A percentile compares a stretch with the other conserved stretches of the same genome.
Evolutionary conservation across 805 yeast genomes (phyloP).

Genomic region (Maudiozyma barnettii): DNA sequence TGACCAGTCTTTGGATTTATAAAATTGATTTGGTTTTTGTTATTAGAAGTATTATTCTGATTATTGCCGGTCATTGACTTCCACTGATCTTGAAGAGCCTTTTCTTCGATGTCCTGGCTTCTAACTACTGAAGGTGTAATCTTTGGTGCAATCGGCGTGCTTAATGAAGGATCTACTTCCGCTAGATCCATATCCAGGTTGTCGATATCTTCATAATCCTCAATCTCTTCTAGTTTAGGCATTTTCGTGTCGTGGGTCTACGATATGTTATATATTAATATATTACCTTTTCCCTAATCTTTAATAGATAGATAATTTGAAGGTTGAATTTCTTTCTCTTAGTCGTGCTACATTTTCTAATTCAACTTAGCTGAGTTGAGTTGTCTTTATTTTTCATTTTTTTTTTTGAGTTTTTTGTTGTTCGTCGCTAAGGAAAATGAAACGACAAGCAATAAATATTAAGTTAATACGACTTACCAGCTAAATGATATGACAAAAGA

Average conservation of each 20-base stretch:
- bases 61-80: not conserved
- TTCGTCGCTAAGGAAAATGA: not conserved
- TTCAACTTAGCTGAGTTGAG: not conserved
- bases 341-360: not conserved
- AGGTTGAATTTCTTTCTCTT: not conserved
- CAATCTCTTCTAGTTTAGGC: slow-evolving; percentile 67
- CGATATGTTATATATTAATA: no score
- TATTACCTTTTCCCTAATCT: no score
- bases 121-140: slow-evolving; percentile 51
- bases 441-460: not conserved
- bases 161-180: slow-evolving; percentile 68
- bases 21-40: slow-evolving; percentile 12
- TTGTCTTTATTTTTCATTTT: not conserved
- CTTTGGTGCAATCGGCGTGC: slow-evolving; percentile 64
- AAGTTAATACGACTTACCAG: no score
- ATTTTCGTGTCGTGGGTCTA: slow-evolving; percentile 25
- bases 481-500: no score
- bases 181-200: slow-evolving; percentile 90
- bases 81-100: not conserved
- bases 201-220: slow-evolving; percentile 77
- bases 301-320: not conserved
- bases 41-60: not conserved
- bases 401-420: not conserved
- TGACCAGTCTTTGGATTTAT: slow-evolving; percentile 25
- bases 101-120: slow-evolving; percentile 42